Evolutionary conservation across 441 rosid genomes (phyloP).

Genomic region (Pelargonium citronellum): DNA sequence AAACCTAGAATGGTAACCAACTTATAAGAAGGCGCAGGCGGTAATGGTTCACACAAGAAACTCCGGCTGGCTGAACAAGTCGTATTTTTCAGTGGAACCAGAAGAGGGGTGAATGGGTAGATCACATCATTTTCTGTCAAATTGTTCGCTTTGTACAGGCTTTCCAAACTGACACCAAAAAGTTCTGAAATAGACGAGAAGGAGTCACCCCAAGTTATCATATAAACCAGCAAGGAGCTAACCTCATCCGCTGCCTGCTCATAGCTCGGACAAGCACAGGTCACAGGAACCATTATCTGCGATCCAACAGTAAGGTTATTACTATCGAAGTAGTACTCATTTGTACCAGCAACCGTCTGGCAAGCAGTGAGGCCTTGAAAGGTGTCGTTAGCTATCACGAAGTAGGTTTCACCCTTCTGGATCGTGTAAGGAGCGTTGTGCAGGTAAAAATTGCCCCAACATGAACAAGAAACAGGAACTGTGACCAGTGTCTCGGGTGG

Average conservation of each 20-base stretch:
- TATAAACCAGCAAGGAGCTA: constrained; percentile 1
- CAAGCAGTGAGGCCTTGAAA: constrained; percentile 5
- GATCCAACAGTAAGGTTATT: neutral
- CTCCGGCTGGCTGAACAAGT: neutral
- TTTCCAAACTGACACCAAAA: neutral
- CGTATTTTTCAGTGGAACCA: neutral
- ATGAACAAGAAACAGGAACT: neutral
- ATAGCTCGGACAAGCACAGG: constrained; percentile 4
- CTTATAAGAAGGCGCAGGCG: neutral
- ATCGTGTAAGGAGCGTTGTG: constrained; percentile 6
- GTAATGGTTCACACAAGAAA: neutral
- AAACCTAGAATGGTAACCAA: constrained; percentile 5
- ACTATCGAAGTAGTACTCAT: neutral
- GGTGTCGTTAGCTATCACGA: neutral
- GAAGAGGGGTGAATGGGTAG: neutral
- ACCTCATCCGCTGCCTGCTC: neutral
- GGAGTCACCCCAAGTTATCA: neutral
- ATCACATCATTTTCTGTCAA: neutral
- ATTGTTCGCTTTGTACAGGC: neutral
- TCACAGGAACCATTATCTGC: constrained; percentile 1
- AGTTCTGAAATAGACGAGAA: neutral
- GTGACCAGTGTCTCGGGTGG: neutral
- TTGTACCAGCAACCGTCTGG: neutral
- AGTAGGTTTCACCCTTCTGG: neutral
- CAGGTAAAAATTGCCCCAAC: neutral